Percentiles rank a stretch among this genome's conserved stretches.
Conservation (phyloP, 768 basidiomycete genomes). For the Russula sp. region DNA sequence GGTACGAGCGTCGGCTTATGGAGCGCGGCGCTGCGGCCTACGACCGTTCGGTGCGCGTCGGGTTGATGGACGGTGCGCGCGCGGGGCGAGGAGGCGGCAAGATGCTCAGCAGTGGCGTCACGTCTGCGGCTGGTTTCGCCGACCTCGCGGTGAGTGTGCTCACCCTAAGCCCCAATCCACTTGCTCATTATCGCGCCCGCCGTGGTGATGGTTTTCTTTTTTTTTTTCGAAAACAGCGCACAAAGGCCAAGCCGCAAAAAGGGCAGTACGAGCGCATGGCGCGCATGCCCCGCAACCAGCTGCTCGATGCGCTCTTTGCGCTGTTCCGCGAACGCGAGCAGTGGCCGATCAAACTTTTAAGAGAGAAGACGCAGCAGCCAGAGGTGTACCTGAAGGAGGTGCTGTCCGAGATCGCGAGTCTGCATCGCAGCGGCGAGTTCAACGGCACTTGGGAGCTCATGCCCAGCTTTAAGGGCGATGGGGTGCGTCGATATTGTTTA, state of each 20-base stretch:
- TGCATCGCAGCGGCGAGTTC: conserved; percentile 74
- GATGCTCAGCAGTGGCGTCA: conserved; percentile 68
- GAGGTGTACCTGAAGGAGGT: conserved; percentile 84
- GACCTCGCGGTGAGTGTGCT: conserved; percentile 54
- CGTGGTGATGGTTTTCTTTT: not conserved
- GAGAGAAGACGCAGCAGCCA: conserved; percentile 79
- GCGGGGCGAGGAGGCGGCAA: conserved; percentile 72
- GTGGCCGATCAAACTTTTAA: conserved; percentile 72
- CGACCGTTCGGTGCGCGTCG: conserved; percentile 57
- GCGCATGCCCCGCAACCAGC: conserved; percentile 84
- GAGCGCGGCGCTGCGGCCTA: conserved; percentile 60
- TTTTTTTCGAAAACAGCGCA: conserved; percentile 37
- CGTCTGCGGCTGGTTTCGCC: conserved; percentile 51
- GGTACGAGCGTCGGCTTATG: conserved; percentile 65
- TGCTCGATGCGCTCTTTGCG: conserved; percentile 74
- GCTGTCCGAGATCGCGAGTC: conserved; percentile 62
- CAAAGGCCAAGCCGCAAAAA: conserved; percentile 59
- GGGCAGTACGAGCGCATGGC: conserved; percentile 81
- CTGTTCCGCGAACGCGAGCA: conserved; percentile 72
- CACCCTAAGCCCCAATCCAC: too few relatives aligned
- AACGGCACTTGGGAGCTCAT: conserved; percentile 78
- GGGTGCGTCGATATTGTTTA: conserved; percentile 32
- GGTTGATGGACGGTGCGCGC: conserved; percentile 64
- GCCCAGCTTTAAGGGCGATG: conserved; percentile 60
- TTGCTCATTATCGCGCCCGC: not conserved